Evolutionary conservation across 1,139 yeast genomes (phyloP).

Genomic region (Scheffersomyces quercinus): DNA sequence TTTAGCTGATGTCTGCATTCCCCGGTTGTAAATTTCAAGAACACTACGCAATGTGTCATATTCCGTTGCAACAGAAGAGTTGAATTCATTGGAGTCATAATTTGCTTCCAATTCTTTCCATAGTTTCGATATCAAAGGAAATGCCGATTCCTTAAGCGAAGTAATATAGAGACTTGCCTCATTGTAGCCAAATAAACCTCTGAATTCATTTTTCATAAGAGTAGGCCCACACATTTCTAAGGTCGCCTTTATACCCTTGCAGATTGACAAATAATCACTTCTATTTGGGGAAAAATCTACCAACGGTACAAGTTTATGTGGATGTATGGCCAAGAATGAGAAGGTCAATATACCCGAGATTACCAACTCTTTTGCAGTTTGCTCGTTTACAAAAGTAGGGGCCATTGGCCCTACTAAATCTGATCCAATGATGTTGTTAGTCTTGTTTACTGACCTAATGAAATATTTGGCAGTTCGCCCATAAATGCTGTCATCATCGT

Average conservation of each 20-base stretch:
- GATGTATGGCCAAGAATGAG: constrained; percentile 32
- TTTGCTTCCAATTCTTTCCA: constrained; percentile 9
- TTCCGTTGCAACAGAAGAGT: constrained; percentile 8
- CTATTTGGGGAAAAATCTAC: constrained; percentile 20
- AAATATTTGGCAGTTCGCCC: constrained; percentile 26
- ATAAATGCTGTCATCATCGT: constrained; percentile 6
- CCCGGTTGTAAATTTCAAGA: constrained; percentile 14
- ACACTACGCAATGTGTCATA: constrained; percentile 10
- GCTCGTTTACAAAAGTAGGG: constrained; percentile 6
- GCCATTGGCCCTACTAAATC: background rate
- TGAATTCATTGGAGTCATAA: constrained; percentile 6
- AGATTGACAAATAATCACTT: constrained; percentile 22
- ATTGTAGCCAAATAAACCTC: constrained; percentile 7
- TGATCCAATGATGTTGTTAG: constrained; percentile 2
- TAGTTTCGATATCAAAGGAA: constrained; percentile 20
- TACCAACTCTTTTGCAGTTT: constrained; percentile 21
- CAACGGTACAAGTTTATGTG: constrained; percentile 29
- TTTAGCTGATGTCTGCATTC: constrained; percentile 14
- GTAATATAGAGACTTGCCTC: constrained; percentile 2
- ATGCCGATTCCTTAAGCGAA: constrained; percentile 6
- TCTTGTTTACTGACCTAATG: constrained; percentile 13
- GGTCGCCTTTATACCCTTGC: constrained; percentile 18
- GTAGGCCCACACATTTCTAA: constrained; percentile 3
- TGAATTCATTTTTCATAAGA: constrained; percentile 5
- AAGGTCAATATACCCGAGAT: constrained; percentile 25